phyloP scores from a whole-genome alignment of 805 yeast genomes.

The Helenozyma baotianmanensis region DNA sequence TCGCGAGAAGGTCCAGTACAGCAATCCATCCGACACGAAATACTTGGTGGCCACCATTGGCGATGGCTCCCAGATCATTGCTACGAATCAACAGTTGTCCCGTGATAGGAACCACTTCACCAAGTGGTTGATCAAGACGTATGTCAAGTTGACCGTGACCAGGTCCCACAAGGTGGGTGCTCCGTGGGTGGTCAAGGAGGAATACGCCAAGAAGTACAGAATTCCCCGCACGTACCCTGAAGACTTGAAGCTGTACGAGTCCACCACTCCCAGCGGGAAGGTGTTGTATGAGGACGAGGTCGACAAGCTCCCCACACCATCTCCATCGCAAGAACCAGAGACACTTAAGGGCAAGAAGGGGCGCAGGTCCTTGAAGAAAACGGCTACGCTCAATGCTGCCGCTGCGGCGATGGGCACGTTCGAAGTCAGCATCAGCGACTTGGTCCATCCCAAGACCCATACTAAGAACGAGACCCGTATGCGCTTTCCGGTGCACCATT shows the following conservation, averaged over 20 bases:
- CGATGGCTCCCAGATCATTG: conserved; percentile 56
- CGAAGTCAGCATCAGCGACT: not conserved
- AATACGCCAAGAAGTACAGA: conserved; percentile 65
- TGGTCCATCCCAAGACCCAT: conserved; percentile 1
- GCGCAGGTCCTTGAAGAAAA: conserved; percentile 11
- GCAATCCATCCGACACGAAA: conserved; percentile 44
- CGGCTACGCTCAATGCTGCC: conserved; percentile 9
- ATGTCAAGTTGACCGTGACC: conserved; percentile 71
- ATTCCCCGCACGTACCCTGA: conserved; percentile 59
- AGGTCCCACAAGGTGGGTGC: conserved; percentile 85
- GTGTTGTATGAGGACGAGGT: conserved; percentile 14
- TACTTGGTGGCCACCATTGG: conserved; percentile 63
- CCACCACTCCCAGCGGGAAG: conserved; percentile 15
- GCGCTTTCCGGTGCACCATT: conserved; percentile 14
- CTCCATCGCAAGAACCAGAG: conserved; percentile 4
- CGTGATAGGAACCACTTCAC: conserved; percentile 87
- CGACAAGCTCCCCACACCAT: conserved; percentile 6
- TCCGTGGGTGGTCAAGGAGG: conserved; percentile 89
- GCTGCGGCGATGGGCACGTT: conserved; percentile 1
- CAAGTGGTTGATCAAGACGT: conserved; percentile 84
- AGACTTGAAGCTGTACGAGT: conserved; percentile 40
- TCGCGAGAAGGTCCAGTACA: conserved; percentile 81
- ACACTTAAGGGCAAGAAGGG: conserved; percentile 8
- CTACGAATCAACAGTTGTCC: conserved; percentile 66
- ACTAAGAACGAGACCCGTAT: conserved; percentile 10